Evolutionary conservation across 2,329 filamentous ascomycete species (phyloP).

Genomic region (Bimuria novae-zelandiae): DNA sequence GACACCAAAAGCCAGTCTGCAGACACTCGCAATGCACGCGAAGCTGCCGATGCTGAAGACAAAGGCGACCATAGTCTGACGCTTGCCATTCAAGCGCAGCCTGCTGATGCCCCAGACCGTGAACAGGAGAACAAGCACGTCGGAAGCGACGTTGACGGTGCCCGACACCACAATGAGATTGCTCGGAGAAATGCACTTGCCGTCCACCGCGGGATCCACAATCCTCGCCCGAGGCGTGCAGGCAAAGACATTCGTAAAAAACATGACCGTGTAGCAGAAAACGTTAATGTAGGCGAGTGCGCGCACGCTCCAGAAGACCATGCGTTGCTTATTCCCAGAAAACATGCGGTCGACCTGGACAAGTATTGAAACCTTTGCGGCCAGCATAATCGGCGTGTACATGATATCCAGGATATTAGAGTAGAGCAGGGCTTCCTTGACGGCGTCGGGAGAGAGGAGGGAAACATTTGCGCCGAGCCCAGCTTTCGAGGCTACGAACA

Average conservation of each 20-base stretch:
- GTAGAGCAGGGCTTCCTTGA: slow-evolving; percentile 9
- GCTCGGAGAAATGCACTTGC: slow-evolving; percentile 23
- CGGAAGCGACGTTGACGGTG: slow-evolving; percentile 27
- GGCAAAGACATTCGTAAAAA: slow-evolving; percentile 26
- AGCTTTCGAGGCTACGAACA: slow-evolving; percentile 11
- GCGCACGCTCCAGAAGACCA: slow-evolving; percentile 22
- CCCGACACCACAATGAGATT: slow-evolving; percentile 16
- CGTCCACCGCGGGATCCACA: slow-evolving; percentile 17
- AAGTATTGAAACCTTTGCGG: slow-evolving; percentile 24
- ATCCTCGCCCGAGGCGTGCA: slow-evolving; percentile 30
- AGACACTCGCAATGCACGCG: slow-evolving; percentile 15
- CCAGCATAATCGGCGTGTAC: slow-evolving; percentile 22
- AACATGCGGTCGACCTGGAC: slow-evolving; percentile 25
- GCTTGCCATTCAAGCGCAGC: slow-evolving; percentile 9
- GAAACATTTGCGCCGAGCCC: slow-evolving; percentile 3
- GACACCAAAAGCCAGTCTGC: slow-evolving; percentile 12
- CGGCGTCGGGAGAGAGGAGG: slow-evolving; percentile 4
- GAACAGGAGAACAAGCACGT: slow-evolving; percentile 24
- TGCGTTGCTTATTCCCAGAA: slow-evolving; percentile 8
- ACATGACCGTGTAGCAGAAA: slow-evolving; percentile 19
- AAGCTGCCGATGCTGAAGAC: slow-evolving; percentile 14
- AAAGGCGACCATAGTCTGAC: slow-evolving; percentile 7
- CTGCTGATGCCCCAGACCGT: slow-evolving; percentile 12
- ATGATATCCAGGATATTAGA: slow-evolving; percentile 16
- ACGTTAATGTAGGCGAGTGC: slow-evolving; percentile 24